A percentile compares a stretch with the other conserved stretches of the same genome.
phyloP scores from a whole-genome alignment of 768 basidiomycete genomes.

The Tulasnella sp. region DNA sequence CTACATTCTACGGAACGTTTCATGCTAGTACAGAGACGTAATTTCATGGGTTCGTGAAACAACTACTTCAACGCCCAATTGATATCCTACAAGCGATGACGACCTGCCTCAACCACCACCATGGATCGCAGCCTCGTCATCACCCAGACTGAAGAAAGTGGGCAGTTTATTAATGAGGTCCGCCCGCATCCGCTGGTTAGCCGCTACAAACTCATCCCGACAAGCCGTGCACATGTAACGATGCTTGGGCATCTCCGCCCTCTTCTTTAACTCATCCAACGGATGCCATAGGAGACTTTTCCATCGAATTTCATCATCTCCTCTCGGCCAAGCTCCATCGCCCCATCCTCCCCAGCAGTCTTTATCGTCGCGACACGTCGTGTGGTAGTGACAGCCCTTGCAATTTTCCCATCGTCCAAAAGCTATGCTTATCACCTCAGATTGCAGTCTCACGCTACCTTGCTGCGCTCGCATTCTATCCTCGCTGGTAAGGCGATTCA shows the following conservation, averaged over 20 bases:
- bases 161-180: not conserved
- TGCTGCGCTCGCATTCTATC: not conserved
- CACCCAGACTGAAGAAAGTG: not conserved
- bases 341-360: not conserved
- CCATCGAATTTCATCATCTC: not conserved
- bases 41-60: not conserved
- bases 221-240: not conserved
- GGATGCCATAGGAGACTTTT: not conserved
- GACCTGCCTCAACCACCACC: not conserved
- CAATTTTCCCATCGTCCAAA: not conserved
- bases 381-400: not conserved
- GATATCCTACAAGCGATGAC: not conserved
- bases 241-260: not conserved
- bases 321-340: not conserved
- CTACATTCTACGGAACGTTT: not conserved
- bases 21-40: not conserved
- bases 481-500: not conserved
- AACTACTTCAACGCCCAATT: not conserved
- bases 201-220: not conserved
- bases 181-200: not conserved
- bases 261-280: not conserved
- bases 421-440: not conserved
- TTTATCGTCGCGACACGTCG: not conserved
- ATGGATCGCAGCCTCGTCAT: not conserved
- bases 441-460: not conserved